Evolutionary conservation across 176 grass and related monocot genomes (phyloP).

Genomic region (Triticum turgidum): DNA sequence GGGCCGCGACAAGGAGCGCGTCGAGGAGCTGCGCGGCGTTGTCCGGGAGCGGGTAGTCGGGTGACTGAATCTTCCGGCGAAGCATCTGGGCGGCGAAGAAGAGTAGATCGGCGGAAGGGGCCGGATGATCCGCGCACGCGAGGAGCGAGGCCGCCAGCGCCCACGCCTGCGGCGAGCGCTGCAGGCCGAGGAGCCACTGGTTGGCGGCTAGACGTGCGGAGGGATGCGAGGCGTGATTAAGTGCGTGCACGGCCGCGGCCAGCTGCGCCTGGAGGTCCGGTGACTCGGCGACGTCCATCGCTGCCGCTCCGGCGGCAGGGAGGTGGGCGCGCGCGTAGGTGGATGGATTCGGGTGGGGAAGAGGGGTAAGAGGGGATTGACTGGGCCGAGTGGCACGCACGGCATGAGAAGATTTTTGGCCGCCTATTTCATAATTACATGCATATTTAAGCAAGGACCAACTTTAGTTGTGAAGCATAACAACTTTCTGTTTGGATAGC

Average conservation of each 20-base stretch:
- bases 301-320: constrained; percentile 17
- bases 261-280: constrained; percentile 61
- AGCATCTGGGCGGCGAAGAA: constrained; percentile 63
- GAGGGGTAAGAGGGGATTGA: constrained; percentile 40
- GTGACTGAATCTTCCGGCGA: constrained; percentile 60
- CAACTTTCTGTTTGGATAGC: too few relatives aligned
- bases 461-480: too few relatives aligned
- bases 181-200: constrained; percentile 49
- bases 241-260: constrained; percentile 58
- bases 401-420: not conserved
- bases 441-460: too few relatives aligned
- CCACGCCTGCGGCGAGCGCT: constrained; percentile 42
- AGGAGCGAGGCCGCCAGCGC: constrained; percentile 29
- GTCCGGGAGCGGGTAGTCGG: not conserved
- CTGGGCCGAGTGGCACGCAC: constrained; percentile 41
- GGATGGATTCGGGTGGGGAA: constrained; percentile 20
- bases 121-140: constrained; percentile 37
- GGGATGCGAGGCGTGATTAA: constrained; percentile 26
- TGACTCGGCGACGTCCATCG: constrained; percentile 43
- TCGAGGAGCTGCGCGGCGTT: constrained; percentile 36
- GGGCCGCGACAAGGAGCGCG: constrained; percentile 65
- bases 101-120: constrained; percentile 46
- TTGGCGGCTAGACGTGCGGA: constrained; percentile 24
- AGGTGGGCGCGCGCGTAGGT: not conserved
- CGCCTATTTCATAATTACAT: too few relatives aligned